These are phyloP conservation scores for Sporothrix humicola DNA, from an alignment of 2,329 filamentous ascomycete species.

Conservation along the genomic window DNA sequence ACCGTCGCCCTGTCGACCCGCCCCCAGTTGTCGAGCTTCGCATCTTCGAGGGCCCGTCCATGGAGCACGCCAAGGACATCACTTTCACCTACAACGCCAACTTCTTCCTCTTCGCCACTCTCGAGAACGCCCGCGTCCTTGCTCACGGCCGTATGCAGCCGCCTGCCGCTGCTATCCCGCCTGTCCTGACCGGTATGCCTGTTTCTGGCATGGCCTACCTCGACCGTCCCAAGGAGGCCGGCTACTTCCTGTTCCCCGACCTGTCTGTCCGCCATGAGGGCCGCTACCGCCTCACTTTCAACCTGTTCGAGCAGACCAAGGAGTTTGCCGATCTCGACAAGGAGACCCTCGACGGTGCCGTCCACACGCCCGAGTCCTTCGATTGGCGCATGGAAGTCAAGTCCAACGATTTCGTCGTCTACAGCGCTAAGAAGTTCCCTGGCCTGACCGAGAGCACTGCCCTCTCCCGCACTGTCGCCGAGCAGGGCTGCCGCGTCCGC, in stretches of 20 bases:
- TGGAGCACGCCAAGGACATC: conserved; percentile 68
- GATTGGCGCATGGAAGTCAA: conserved; percentile 90
- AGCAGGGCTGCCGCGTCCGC: conserved; percentile 94
- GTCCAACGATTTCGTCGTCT: conserved; percentile 85
- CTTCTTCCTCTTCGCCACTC: conserved; percentile 94
- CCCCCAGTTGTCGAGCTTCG: conserved; percentile 92
- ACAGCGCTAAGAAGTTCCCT: conserved; percentile 97
- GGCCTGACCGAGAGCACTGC: conserved; percentile 87
- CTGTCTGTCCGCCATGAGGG: conserved; percentile 95
- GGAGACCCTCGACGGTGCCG: conserved; percentile 48
- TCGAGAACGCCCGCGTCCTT: conserved; percentile 83
- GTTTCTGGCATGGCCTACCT: conserved; percentile 96
- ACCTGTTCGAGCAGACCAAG: conserved; percentile 92
- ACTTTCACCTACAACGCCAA: conserved; percentile 95
- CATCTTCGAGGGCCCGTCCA: conserved; percentile 74
- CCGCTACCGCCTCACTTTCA: conserved; percentile 88
- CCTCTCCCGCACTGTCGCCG: conserved; percentile 87
- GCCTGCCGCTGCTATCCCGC: conserved; percentile 70
- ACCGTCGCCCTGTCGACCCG: conserved; percentile 90
- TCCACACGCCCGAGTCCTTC: conserved; percentile 59
- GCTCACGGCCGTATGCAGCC: conserved; percentile 77
- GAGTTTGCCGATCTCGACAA: conserved; percentile 78
- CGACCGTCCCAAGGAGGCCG: conserved; percentile 77
- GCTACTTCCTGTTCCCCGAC: conserved; percentile 98
- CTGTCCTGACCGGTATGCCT: conserved; percentile 90